A percentile compares a stretch with the other conserved stretches of the same genome.
Conservation (phyloP, 2,329 filamentous ascomycete genomes). For the Colletotrichum sojae region DNA sequence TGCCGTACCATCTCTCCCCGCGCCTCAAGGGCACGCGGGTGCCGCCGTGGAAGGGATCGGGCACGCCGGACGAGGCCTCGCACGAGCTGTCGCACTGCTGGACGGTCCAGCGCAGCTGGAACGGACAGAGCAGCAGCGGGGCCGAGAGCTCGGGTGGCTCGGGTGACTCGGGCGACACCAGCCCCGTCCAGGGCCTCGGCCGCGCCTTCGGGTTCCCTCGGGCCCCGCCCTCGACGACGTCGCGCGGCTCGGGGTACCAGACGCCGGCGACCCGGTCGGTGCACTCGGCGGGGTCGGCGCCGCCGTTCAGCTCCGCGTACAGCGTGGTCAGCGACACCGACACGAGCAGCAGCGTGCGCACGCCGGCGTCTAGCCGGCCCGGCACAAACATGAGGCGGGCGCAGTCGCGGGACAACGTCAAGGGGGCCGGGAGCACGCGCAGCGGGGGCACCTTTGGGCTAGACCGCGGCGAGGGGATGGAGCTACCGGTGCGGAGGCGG, state of each 20-base stretch:
- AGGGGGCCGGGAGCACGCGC: slow-evolving; percentile 33
- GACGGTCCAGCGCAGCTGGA: slow-evolving; percentile 59
- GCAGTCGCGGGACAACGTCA: slow-evolving; percentile 41
- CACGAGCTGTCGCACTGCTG: slow-evolving; percentile 70
- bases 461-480: slow-evolving; percentile 46
- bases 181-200: slow-evolving; percentile 39
- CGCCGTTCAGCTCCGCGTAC: slow-evolving; percentile 46
- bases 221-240: slow-evolving; percentile 44
- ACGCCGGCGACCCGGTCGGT: slow-evolving; percentile 44
- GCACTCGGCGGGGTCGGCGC: slow-evolving; percentile 41
- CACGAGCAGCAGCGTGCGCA: slow-evolving; percentile 46
- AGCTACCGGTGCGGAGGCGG: slow-evolving; percentile 42
- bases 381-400: slow-evolving; percentile 32
- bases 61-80: slow-evolving; percentile 53
- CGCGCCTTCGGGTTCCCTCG: slow-evolving; percentile 45
- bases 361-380: slow-evolving; percentile 41
- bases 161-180: slow-evolving; percentile 43
- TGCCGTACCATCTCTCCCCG: slow-evolving; percentile 71
- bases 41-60: slow-evolving; percentile 67
- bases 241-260: slow-evolving; percentile 38
- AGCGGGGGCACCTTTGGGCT: slow-evolving; percentile 41
- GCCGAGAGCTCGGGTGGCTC: slow-evolving; percentile 47
- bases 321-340: slow-evolving; percentile 50
- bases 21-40: slow-evolving; percentile 64
- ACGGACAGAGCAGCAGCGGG: slow-evolving; percentile 46